Conservation (phyloP, 2,329 filamentous ascomycete species). For the Monilinia fructicola region DNA sequence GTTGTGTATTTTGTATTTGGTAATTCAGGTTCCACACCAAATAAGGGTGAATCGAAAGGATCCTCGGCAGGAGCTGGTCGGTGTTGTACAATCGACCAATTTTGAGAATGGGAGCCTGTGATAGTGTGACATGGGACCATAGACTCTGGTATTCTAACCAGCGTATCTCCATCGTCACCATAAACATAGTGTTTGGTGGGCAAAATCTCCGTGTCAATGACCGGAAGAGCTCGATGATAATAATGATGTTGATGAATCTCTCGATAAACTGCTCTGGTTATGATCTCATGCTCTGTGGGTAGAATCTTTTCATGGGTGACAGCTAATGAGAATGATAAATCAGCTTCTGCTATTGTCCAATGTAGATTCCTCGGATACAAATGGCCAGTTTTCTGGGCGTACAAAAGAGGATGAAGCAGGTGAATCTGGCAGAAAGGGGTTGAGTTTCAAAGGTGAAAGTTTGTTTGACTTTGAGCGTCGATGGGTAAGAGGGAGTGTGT, state of each 20-base stretch:
- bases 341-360: constrained; percentile 25
- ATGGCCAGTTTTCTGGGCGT: constrained; percentile 29
- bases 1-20: not conserved
- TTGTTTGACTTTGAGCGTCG: constrained; percentile 21
- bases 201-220: constrained; percentile 53
- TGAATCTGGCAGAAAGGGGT: constrained; percentile 24
- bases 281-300: constrained; percentile 47
- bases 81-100: constrained; percentile 26
- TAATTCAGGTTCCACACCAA: constrained; percentile 8
- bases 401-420: constrained; percentile 20
- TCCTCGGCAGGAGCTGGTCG: constrained; percentile 6
- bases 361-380: constrained; percentile 8
- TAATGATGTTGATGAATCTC: constrained; percentile 56
- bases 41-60: constrained; percentile 6
- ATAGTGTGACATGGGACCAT: constrained; percentile 41
- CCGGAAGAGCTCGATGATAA: constrained; percentile 53
- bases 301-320: constrained; percentile 52
- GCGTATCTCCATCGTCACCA: constrained; percentile 43
- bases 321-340: constrained; percentile 41
- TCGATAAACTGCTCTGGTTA: constrained; percentile 49
- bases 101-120: constrained; percentile 19
- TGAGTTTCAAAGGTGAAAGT: not conserved
- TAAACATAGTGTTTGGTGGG: constrained; percentile 50
- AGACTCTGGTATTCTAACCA: constrained; percentile 49
- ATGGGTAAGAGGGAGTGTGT: constrained; percentile 21